Conservation (phyloP, 768 basidiomycete species). For the Agaricus sinodeliciosus region DNA sequence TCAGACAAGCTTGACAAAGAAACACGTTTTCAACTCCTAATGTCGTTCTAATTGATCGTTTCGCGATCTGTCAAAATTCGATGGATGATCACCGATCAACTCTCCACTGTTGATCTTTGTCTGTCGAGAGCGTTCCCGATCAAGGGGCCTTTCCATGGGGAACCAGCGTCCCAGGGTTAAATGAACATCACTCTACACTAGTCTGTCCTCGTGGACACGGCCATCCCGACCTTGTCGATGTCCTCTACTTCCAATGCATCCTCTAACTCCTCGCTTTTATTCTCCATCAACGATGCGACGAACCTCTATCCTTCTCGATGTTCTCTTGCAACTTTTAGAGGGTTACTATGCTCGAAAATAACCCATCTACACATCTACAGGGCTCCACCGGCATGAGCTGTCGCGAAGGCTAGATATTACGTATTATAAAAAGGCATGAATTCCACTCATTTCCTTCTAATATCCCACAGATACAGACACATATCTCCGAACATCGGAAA, state of each 20-base stretch:
- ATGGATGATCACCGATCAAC: neutral
- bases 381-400: neutral
- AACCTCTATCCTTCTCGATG: neutral
- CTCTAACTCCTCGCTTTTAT: neutral
- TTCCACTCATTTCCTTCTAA: constrained; percentile 4
- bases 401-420: neutral
- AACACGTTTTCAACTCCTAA: neutral
- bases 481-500: neutral
- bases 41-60: neutral
- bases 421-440: constrained; percentile 9
- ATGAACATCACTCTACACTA: no score
- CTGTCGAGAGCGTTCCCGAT: neutral
- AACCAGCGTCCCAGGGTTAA: no score
- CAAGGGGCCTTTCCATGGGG: no score
- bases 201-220: no score
- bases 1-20: no score
- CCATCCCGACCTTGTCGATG: neutral
- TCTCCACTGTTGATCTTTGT: neutral
- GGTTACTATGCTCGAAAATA: constrained; percentile 7
- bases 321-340: constrained; percentile 3
- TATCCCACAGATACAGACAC: neutral
- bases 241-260: neutral
- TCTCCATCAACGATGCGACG: neutral
- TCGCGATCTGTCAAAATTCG: neutral
- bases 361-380: neutral